Evolutionary conservation across 768 basidiomycete species (phyloP), one percentile per base, ranked within the genome.

Genomic region (Pulveroboletus ravenelii): DNA sequence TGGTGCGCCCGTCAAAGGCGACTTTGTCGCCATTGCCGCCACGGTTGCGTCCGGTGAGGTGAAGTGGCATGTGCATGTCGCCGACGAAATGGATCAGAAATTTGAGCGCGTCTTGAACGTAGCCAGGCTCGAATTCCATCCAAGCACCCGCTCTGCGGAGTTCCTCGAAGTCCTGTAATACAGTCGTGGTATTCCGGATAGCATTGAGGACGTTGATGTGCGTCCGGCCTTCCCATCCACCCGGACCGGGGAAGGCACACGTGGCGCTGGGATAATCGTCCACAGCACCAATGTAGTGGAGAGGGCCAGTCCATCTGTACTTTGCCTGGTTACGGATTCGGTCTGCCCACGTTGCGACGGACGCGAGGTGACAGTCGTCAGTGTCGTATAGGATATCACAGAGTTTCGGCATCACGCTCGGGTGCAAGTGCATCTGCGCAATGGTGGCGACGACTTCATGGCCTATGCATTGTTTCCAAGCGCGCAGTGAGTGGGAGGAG

Each of bases 381-480:
- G 57, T 13, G 61, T 71, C 71, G 68, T 55, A 76, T 56, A 96
- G 83, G 59, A 97, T 84, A 27, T 72, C 67, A 56, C 87, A 89
- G 47, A 96, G 70, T 30, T 74, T 76, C 2, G 80, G 75, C 36
- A 85, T 74, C 5, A 86, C 84, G 2, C 71, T 72, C 0, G 89
- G 89, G 64, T 90, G 80, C 3, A 97, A 78, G 65, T 96, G 82
- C 52, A 94, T 90, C 65, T 97, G 88, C 1, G 95, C 95, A 50
- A 98, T 88, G 5, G 93, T 95, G 1, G 93, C 94, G 6, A 92
- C 81, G 30, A 96, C 85, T 72, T 96, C 89, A 60, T 97, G 94
- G 4, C 94, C 92, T 83, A 23, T 27, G 17, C 3, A 6, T 27
- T 6, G 45, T 17, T 31, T 45, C n/a, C 18, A 20, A 13, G 14